Percentiles rank a stretch among this genome's conserved stretches.
Conservation (phyloP, 345 rosid genomes). For the Eucalyptus virginea region DNA sequence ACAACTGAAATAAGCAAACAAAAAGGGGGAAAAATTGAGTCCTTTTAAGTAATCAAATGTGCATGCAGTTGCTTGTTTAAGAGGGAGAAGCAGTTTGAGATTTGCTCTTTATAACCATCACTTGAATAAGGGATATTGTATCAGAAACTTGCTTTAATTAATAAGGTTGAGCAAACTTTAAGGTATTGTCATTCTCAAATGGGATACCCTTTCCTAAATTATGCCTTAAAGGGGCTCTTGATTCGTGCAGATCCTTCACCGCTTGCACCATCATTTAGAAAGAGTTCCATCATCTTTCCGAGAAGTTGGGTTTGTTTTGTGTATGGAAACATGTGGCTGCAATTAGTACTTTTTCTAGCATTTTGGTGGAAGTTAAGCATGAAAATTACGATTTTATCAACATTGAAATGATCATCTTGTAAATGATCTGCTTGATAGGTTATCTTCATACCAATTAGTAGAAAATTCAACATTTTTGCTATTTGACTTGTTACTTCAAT, state of each 20-base stretch:
- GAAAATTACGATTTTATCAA: background rate
- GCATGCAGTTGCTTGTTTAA: background rate
- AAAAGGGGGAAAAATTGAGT: background rate
- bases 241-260: background rate
- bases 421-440: background rate
- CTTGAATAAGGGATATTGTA: background rate
- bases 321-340: background rate
- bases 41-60: background rate
- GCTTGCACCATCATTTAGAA: background rate
- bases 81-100: constrained; percentile 3
- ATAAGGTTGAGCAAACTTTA: background rate
- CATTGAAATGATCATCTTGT: background rate
- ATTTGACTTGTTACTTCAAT: background rate
- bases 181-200: background rate
- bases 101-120: constrained; percentile 21
- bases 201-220: background rate
- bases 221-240: background rate
- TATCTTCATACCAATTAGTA: background rate
- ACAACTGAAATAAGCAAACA: background rate
- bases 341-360: background rate
- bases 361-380: background rate
- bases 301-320: background rate
- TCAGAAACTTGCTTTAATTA: background rate
- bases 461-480: background rate
- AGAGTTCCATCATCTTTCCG: background rate